These are phyloP conservation scores for Prunus mume DNA, from an alignment of 306 rosid species.

Conservation along the genomic window DNA sequence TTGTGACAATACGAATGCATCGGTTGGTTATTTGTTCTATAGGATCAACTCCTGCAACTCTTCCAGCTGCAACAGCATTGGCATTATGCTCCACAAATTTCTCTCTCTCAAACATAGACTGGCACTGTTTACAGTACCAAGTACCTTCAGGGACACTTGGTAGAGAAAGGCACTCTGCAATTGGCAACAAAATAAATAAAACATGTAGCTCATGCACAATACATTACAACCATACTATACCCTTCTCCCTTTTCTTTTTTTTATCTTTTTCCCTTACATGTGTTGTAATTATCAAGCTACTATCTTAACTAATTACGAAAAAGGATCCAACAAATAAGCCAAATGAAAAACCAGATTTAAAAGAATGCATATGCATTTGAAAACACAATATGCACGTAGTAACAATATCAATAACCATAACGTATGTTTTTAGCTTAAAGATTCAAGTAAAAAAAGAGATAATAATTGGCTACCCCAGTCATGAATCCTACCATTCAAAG, in stretches of 20 bases:
- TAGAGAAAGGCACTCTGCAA: slow-evolving; percentile 78
- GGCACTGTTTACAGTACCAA: slow-evolving; percentile 94
- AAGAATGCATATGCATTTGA: neutral
- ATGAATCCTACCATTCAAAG: neutral
- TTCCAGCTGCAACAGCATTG: slow-evolving; percentile 82
- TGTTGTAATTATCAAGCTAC: neutral
- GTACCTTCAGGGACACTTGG: slow-evolving; percentile 54
- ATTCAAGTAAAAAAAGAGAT: neutral
- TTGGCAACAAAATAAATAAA: slow-evolving; percentile 12
- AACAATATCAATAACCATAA: neutral
- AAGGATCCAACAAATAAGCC: neutral
- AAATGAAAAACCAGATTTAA: neutral
- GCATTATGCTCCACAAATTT: slow-evolving; percentile 53
- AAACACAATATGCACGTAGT: neutral
- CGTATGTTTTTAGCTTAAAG: neutral
- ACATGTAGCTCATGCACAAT: neutral
- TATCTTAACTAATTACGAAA: neutral
- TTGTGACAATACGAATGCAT: slow-evolving; percentile 77
- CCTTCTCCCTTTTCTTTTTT: neutral
- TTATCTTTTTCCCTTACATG: neutral
- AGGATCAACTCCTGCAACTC: slow-evolving; percentile 66
- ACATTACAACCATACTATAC: neutral
- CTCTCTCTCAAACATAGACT: slow-evolving; percentile 52
- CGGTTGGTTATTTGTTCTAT: slow-evolving; percentile 63
- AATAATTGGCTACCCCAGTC: neutral